Evolutionary conservation across 192 early-diverging fungal genomes (phyloP).

Genomic region (Backusella sp.): DNA sequence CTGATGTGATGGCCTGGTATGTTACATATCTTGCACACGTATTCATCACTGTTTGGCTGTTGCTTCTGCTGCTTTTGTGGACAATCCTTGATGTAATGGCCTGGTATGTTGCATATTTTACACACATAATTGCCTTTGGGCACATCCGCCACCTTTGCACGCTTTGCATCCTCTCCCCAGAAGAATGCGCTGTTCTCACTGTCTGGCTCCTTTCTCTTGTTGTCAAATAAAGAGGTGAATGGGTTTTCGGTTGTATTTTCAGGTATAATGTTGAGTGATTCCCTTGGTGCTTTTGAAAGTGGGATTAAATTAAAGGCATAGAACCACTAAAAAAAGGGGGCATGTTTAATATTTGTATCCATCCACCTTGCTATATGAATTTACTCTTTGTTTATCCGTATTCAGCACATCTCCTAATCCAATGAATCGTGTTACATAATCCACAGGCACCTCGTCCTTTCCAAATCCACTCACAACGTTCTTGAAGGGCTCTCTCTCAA

Average conservation of each 20-base stretch:
- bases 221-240: constrained; percentile 34
- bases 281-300: constrained; percentile 39
- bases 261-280: constrained; percentile 36
- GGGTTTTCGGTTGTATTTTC: constrained; percentile 57
- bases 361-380: neutral
- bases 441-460: constrained; percentile 30
- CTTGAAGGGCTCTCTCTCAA: constrained; percentile 82
- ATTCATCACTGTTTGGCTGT: constrained; percentile 33
- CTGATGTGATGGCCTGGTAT: constrained; percentile 54
- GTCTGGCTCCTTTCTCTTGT: constrained; percentile 20
- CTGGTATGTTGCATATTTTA: constrained; percentile 50
- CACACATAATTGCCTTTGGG: constrained; percentile 40
- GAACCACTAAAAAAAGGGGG: constrained; percentile 64
- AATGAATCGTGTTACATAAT: constrained; percentile 81
- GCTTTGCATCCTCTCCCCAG: constrained; percentile 36
- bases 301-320: constrained; percentile 89
- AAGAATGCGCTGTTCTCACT: constrained; percentile 41
- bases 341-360: neutral
- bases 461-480: constrained; percentile 46
- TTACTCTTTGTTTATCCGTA: constrained; percentile 2
- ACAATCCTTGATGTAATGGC: constrained; percentile 54
- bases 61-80: constrained; percentile 8
- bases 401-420: constrained; percentile 50
- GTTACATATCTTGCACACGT: constrained; percentile 52
- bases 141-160: constrained; percentile 20